Conservation (phyloP, 192 early-diverging fungal species). For the Rhizophagus sp. region DNA sequence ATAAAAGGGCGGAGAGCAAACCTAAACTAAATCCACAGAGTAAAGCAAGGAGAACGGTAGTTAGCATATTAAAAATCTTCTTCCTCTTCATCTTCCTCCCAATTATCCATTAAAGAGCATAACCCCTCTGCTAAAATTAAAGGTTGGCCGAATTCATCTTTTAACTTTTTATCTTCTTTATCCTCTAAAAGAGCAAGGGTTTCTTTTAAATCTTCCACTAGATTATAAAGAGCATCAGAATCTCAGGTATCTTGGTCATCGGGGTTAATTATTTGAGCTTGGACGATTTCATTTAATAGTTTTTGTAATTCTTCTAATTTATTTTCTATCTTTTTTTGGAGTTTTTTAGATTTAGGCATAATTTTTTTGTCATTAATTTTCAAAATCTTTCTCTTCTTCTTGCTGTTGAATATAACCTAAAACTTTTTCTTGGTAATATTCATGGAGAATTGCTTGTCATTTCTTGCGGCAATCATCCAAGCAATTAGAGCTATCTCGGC, state of each 20-base stretch:
- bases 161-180: background rate
- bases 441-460: too few species aligned
- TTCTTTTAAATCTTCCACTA: constrained; percentile 11
- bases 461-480: too few species aligned
- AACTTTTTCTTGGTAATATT: too few species aligned
- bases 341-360: background rate
- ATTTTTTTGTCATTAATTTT: too few species aligned
- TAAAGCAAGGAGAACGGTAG: too few species aligned
- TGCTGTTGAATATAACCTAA: too few species aligned
- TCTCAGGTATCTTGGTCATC: constrained; percentile 18
- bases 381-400: background rate
- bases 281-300: background rate
- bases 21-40: too few species aligned
- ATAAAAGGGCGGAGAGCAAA: too few species aligned
- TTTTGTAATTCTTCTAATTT: constrained; percentile 18
- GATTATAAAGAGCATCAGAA: constrained; percentile 13
- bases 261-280: background rate
- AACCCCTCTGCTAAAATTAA: background rate
- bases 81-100: background rate
- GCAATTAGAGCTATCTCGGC: too few species aligned
- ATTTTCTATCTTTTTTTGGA: background rate
- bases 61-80: too few species aligned
- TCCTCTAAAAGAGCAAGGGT: background rate
- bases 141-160: background rate
- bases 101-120: constrained; percentile 19